These are phyloP conservation scores for Diaporthe helianthi DNA, from an alignment of 2,329 filamentous ascomycete genomes.

Conservation along the genomic window DNA sequence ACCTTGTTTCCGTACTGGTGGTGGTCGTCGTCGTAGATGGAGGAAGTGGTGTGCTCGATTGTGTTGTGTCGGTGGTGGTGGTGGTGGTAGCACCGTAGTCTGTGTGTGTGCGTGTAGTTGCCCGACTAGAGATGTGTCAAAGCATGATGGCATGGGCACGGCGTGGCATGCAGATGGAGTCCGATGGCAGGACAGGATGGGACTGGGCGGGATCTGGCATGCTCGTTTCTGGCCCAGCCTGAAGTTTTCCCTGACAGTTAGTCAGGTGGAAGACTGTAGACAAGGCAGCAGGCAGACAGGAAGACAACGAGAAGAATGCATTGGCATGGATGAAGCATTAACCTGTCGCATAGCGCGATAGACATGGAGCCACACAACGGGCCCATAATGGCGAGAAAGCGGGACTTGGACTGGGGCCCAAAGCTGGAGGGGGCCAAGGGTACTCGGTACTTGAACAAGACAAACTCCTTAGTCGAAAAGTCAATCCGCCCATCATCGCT, in stretches of 20 bases:
- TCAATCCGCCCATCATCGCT: constrained; percentile 4
- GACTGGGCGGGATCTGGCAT: constrained; percentile 17
- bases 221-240: not conserved
- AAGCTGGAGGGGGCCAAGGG: not conserved
- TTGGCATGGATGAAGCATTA: constrained; percentile 20
- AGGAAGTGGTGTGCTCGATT: not conserved
- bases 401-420: constrained; percentile 16
- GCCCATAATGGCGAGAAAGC: constrained; percentile 8
- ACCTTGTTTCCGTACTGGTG: too few species aligned
- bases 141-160: constrained; percentile 14
- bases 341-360: constrained; percentile 25
- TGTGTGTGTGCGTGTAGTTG: not conserved
- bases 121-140: constrained; percentile 9
- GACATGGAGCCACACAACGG: not conserved
- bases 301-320: not conserved
- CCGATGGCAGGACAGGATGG: constrained; percentile 10
- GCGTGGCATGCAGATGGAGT: constrained; percentile 15
- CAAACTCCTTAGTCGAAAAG: constrained; percentile 1
- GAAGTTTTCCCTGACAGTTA: too few species aligned
- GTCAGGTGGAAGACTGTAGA: not conserved
- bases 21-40: not conserved
- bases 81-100: not conserved
- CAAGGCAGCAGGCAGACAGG: not conserved
- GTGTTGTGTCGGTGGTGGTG: not conserved
- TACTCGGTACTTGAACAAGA: constrained; percentile 18